Percentiles rank a stretch among this genome's conserved stretches.
These are phyloP conservation scores for Ettlia oleoabundans DNA, from an alignment of 139 green algal genomes.

Conservation along the genomic window DNA sequence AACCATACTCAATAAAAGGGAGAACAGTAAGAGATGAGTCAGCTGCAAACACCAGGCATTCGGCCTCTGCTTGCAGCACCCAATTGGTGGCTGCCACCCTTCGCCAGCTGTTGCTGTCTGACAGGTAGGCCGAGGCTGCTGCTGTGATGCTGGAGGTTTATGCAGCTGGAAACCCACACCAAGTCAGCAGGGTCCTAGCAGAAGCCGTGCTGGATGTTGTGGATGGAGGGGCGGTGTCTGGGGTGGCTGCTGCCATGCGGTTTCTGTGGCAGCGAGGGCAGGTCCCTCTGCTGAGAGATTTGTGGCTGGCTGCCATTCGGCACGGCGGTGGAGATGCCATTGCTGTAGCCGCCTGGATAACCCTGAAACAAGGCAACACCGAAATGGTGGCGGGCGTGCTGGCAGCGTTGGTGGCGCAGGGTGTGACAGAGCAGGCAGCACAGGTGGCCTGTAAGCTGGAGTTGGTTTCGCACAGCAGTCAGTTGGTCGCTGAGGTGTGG, in stretches of 20 bases:
- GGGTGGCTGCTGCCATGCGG: not conserved
- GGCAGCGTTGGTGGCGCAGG: not conserved
- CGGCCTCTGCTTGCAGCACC: conserved; percentile 12
- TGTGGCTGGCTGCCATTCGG: not conserved
- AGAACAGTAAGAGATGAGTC: too few relatives aligned
- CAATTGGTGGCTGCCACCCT: not conserved
- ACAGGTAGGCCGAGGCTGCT: not conserved
- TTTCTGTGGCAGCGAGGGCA: not conserved
- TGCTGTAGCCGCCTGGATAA: not conserved
- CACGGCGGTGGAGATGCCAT: not conserved
- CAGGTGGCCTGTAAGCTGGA: conserved; percentile 2
- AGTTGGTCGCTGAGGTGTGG: not conserved
- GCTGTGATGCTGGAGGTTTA: not conserved
- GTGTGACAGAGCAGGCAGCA: not conserved
- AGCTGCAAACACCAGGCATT: too few relatives aligned
- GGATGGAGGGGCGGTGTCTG: not conserved
- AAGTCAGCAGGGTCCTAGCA: not conserved
- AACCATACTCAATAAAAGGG: too few relatives aligned
- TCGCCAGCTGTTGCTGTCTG: not conserved
- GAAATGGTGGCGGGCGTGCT: not conserved
- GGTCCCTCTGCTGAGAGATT: not conserved
- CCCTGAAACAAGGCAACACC: not conserved
- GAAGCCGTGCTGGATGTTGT: not conserved
- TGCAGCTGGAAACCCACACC: not conserved
- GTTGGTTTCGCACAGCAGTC: not conserved